phyloP scores from a whole-genome alignment of 2,329 filamentous ascomycete species.

The Juglanconis oblonga region DNA sequence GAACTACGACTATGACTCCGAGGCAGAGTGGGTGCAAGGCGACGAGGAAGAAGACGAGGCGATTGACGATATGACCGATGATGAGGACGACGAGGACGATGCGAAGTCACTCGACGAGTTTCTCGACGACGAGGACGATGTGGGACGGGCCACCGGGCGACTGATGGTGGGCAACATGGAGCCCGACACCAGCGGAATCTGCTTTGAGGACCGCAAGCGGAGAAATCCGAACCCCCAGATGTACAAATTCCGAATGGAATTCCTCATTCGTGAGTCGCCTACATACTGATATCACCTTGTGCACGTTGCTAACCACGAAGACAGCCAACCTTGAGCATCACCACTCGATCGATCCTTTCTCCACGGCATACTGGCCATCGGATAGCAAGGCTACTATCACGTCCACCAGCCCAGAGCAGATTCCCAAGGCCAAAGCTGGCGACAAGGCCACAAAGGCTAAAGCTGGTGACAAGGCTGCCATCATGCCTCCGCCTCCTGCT shows the following conservation, averaged over 20 bases:
- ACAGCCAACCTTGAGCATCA: slow-evolving; percentile 47
- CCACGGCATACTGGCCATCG: slow-evolving; percentile 71
- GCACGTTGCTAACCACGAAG: slow-evolving; percentile 20
- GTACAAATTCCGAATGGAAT: slow-evolving; percentile 68
- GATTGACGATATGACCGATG: slow-evolving; percentile 56
- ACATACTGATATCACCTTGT: slow-evolving; percentile 11
- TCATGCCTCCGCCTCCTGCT: slow-evolving; percentile 21
- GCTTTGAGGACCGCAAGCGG: slow-evolving; percentile 66
- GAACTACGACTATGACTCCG: slow-evolving; percentile 82
- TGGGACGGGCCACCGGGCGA: slow-evolving; percentile 52
- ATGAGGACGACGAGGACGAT: slow-evolving; percentile 67
- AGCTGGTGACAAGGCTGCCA: slow-evolving; percentile 28
- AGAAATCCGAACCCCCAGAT: slow-evolving; percentile 47
- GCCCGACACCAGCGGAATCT: slow-evolving; percentile 75
- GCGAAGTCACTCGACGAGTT: slow-evolving; percentile 88
- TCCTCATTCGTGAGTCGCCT: slow-evolving; percentile 61
- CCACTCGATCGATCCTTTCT: slow-evolving; percentile 76
- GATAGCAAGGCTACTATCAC: slow-evolving; percentile 26
- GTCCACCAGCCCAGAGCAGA: background rate
- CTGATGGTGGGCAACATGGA: slow-evolving; percentile 46
- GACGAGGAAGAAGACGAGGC: slow-evolving; percentile 67
- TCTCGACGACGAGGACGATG: slow-evolving; percentile 80
- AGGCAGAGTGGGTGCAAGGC: slow-evolving; percentile 80
- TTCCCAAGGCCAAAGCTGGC: slow-evolving; percentile 30
- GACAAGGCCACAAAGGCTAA: slow-evolving; percentile 34